These are phyloP conservation scores for Madurella mycetomatis DNA, from an alignment of 2,329 filamentous ascomycete species.

Conservation along the genomic window DNA sequence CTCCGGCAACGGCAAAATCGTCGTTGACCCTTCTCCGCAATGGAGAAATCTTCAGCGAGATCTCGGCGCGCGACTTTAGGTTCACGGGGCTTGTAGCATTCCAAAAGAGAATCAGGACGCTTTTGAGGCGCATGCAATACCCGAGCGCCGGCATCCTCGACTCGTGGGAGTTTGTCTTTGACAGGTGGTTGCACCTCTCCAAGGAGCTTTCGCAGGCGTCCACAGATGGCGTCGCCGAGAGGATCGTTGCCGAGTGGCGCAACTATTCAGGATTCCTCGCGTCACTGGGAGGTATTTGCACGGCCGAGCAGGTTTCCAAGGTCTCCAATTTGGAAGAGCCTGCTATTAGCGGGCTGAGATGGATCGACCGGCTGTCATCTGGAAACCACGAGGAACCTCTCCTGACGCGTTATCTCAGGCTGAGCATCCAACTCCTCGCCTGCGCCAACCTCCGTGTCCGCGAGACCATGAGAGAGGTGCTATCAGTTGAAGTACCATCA, in stretches of 20 bases:
- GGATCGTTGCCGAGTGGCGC: slow-evolving; percentile 58
- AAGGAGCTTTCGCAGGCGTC: slow-evolving; percentile 56
- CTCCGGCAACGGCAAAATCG: slow-evolving; percentile 46
- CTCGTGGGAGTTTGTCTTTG: slow-evolving; percentile 63
- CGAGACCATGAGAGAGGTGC: slow-evolving; percentile 62
- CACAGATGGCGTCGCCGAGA: slow-evolving; percentile 51
- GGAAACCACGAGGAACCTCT: slow-evolving; percentile 59
- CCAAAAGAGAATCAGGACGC: slow-evolving; percentile 59
- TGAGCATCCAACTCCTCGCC: slow-evolving; percentile 61
- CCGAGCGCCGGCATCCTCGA: slow-evolving; percentile 63
- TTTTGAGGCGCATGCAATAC: slow-evolving; percentile 56
- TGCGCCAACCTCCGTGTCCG: slow-evolving; percentile 61
- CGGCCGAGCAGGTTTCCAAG: slow-evolving; percentile 52
- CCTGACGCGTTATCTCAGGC: slow-evolving; percentile 55
- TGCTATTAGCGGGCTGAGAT: slow-evolving; percentile 51
- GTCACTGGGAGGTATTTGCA: slow-evolving; percentile 62
- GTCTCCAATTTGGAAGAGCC: slow-evolving; percentile 55
- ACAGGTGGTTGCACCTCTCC: slow-evolving; percentile 60
- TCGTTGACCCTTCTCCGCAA: slow-evolving; percentile 55
- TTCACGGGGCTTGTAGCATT: slow-evolving; percentile 67
- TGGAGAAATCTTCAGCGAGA: slow-evolving; percentile 55
- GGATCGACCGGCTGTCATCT: slow-evolving; percentile 59
- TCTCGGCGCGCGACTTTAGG: slow-evolving; percentile 59
- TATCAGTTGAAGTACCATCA: slow-evolving; percentile 61
- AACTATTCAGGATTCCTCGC: slow-evolving; percentile 66